These are phyloP conservation scores for Coleophoma cylindrospora DNA, from an alignment of 2,329 filamentous ascomycete species.

Conservation along the genomic window DNA sequence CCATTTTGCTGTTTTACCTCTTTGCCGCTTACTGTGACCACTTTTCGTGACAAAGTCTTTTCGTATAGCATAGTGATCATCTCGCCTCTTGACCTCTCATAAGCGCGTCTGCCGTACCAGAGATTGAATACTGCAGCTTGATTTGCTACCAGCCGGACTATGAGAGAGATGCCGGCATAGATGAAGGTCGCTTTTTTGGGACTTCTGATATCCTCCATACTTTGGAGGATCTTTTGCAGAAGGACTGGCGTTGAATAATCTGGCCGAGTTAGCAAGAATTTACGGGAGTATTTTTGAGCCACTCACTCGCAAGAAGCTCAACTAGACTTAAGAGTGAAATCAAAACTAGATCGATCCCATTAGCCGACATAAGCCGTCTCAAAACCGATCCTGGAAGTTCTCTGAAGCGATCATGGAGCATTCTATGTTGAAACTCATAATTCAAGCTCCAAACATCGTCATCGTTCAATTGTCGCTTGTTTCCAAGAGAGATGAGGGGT, in stretches of 20 bases:
- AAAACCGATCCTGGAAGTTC: conserved; percentile 70
- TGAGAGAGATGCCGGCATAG: conserved; percentile 59
- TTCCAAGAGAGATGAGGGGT: conserved; percentile 64
- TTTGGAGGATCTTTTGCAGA: conserved; percentile 64
- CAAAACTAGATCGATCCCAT: conserved; percentile 72
- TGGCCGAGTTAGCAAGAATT: conserved; percentile 18
- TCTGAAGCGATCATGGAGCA: conserved; percentile 70
- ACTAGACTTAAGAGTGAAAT: conserved; percentile 50
- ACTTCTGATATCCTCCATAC: conserved; percentile 51
- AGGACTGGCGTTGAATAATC: conserved; percentile 61
- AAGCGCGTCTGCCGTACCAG: conserved; percentile 81
- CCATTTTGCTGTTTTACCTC: conserved; percentile 5
- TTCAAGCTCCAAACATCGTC: conserved; percentile 78
- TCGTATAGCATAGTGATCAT: conserved; percentile 82
- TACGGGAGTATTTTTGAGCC: background rate
- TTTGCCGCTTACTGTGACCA: conserved; percentile 22
- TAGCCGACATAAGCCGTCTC: conserved; percentile 64
- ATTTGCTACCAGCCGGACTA: conserved; percentile 53
- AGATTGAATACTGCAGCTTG: conserved; percentile 65
- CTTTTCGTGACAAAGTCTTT: conserved; percentile 41
- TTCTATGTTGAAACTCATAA: conserved; percentile 75
- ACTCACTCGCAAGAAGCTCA: conserved; percentile 49
- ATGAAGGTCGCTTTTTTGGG: conserved; percentile 53
- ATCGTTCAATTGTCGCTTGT: conserved; percentile 62
- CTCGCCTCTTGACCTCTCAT: conserved; percentile 80